Percentiles rank a stretch among this genome's conserved stretches.
These are phyloP conservation scores for Naumovozyma castellii DNA, from an alignment of 805 yeast genomes.

Conservation along the genomic window DNA sequence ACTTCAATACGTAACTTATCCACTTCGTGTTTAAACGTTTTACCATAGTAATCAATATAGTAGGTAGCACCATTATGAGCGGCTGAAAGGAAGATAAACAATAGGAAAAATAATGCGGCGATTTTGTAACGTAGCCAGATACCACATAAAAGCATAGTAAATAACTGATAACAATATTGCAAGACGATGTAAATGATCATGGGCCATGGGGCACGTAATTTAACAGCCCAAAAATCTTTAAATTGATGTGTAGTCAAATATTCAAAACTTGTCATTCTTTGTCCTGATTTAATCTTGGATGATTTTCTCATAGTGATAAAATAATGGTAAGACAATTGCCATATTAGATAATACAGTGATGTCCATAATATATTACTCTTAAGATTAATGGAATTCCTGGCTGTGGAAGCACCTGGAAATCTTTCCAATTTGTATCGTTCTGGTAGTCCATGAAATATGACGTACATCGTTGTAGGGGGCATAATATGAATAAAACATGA, in stretches of 20 bases:
- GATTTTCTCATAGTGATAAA: constrained; percentile 77
- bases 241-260: constrained; percentile 64
- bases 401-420: constrained; percentile 61
- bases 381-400: constrained; percentile 46
- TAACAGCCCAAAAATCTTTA: constrained; percentile 70
- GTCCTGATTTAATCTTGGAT: constrained; percentile 73
- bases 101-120: constrained; percentile 59
- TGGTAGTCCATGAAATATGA: constrained; percentile 70
- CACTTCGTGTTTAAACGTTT: constrained; percentile 80
- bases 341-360: constrained; percentile 67
- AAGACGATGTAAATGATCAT: constrained; percentile 75
- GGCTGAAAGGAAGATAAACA: constrained; percentile 68
- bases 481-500: constrained; percentile 81
- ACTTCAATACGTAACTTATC: constrained; percentile 60
- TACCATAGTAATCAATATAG: constrained; percentile 86
- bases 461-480: constrained; percentile 84
- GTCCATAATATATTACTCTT: constrained; percentile 51
- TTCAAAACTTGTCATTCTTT: constrained; percentile 74
- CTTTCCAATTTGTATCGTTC: constrained; percentile 41
- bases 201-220: constrained; percentile 80
- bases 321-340: constrained; percentile 89
- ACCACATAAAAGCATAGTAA: constrained; percentile 84
- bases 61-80: constrained; percentile 92
- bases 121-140: constrained; percentile 68
- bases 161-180: constrained; percentile 78